Evolutionary conservation across 2,329 filamentous ascomycete genomes (phyloP), one percentile per base, ranked within the genome.

Genomic region (Xylariaceae sp.): DNA sequence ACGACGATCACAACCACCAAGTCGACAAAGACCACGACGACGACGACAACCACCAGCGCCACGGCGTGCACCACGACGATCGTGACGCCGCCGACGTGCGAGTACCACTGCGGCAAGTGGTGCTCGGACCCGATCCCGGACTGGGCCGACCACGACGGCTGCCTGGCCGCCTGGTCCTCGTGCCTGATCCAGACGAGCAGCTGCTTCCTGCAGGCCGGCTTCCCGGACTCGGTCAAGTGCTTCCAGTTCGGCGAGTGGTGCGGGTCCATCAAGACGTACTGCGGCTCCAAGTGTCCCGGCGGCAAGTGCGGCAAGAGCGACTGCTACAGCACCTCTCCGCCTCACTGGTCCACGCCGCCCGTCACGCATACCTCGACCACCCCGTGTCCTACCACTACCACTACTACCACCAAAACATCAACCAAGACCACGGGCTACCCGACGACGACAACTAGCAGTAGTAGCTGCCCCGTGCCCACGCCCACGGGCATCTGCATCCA

Each of bases 51-150:
- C 15, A 64, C 64, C 12, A 59, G 55, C 18, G 56, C 59, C 27
- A 52, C 64, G n/a, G 55, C 71, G 36, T 77, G 73, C 58, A 72
- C 67, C 8, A 59, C 65, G 33, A 74, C 69, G 16, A 55, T 61
- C 16, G 62, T 66, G 9, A 55, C 66, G 16, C 66, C 70, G 8
- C 57, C 69, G 33, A 62, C 59, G 19, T 77, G 73, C 57, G 73
- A 77, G 54, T 77, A 73, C 58, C 61, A 68, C 47, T 70, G 69
- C 47, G 74, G 74, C 33, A 67, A 64, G 44, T 78, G 73, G 46
- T 53, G 50, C 38, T 53, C 50, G 11, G 41, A 62, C 31, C 64
- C 70, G 11, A 55, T 77, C 9, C 73, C 72, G 16, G 59, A 67
- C 48, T 78, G 67, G 59, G 54, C 56, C 28, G 62, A 73, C 51